Percentiles rank a stretch among this genome's conserved stretches.
These are phyloP conservation scores for Leishmania turanica DNA, from an alignment of 208 protist genomes.

Conservation along the genomic window DNA sequence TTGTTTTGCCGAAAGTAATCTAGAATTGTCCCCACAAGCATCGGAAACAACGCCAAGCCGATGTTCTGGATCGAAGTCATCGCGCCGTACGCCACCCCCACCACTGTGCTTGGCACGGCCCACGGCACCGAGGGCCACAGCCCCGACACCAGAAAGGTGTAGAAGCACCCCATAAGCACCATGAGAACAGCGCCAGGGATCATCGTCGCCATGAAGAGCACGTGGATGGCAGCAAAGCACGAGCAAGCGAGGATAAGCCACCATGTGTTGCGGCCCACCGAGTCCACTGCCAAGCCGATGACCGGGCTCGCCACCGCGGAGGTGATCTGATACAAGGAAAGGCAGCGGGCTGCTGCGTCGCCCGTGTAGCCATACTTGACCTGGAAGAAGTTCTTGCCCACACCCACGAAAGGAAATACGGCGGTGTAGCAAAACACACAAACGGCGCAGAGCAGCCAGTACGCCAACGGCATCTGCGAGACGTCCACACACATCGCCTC, in stretches of 20 bases:
- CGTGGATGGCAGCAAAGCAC: slow-evolving; percentile 64
- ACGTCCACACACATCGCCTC: slow-evolving; percentile 41
- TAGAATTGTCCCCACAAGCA: slow-evolving; percentile 66
- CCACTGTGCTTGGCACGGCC: slow-evolving; percentile 64
- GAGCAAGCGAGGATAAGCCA: slow-evolving; percentile 64
- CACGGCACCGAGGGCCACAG: slow-evolving; percentile 90
- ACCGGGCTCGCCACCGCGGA: slow-evolving; percentile 77
- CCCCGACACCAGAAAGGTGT: slow-evolving; percentile 86
- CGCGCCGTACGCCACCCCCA: slow-evolving; percentile 87
- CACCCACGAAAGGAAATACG: slow-evolving; percentile 88
- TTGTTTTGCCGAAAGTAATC: slow-evolving; percentile 41
- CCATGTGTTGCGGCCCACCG: slow-evolving; percentile 75
- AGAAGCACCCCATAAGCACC: slow-evolving; percentile 81
- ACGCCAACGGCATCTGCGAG: slow-evolving; percentile 56
- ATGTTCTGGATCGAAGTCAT: slow-evolving; percentile 94
- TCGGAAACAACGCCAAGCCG: slow-evolving; percentile 75
- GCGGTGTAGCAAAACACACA: slow-evolving; percentile 88
- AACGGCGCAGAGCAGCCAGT: slow-evolving; percentile 81
- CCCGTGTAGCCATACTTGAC: slow-evolving; percentile 81
- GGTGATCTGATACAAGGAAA: slow-evolving; percentile 89
- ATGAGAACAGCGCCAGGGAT: slow-evolving; percentile 71
- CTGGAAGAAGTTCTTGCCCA: slow-evolving; percentile 84
- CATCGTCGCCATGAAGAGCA: slow-evolving; percentile 77
- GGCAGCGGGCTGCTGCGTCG: slow-evolving; percentile 57
- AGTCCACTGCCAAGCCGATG: slow-evolving; percentile 84